phyloP scores from a whole-genome alignment of 2,329 filamentous ascomycete species.

The Aspergillus fructus region DNA sequence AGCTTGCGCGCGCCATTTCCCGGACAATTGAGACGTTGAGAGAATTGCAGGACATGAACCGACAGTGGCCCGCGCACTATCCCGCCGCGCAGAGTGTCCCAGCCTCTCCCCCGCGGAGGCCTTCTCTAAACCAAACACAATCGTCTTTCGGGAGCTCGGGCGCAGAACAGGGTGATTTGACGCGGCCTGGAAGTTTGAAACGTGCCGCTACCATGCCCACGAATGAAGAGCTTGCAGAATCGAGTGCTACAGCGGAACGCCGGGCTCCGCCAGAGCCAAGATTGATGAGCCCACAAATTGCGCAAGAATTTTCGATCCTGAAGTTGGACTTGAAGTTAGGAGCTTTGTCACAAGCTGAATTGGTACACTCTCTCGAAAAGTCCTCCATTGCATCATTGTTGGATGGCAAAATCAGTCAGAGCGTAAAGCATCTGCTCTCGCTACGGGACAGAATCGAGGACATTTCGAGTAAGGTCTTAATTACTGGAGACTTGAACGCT shows the following conservation, averaged over 20 bases:
- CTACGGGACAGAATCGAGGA: conserved; percentile 94
- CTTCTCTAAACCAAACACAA: conserved; percentile 35
- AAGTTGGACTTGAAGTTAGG: conserved; percentile 94
- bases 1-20: conserved; percentile 83
- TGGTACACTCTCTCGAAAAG: conserved; percentile 94
- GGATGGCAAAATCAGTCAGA: conserved; percentile 91
- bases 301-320: conserved; percentile 91
- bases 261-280: conserved; percentile 69
- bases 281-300: conserved; percentile 86
- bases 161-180: conserved; percentile 28
- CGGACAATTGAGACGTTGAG: conserved; percentile 81
- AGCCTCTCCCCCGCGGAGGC: conserved; percentile 32
- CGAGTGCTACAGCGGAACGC: conserved; percentile 67
- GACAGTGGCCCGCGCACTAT: conserved; percentile 91
- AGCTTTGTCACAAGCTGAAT: conserved; percentile 77
- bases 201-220: conserved; percentile 73
- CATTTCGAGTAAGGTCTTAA: conserved; percentile 91
- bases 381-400: conserved; percentile 83
- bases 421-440: conserved; percentile 83
- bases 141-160: conserved; percentile 32
- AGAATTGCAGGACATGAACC: conserved; percentile 83
- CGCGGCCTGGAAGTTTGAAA: conserved; percentile 56
- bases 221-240: conserved; percentile 63
- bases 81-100: conserved; percentile 58
- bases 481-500: conserved; percentile 94